Evolutionary conservation across 2,329 filamentous ascomycete genomes (phyloP).

Genomic region (Amauroascus verrucosus): DNA sequence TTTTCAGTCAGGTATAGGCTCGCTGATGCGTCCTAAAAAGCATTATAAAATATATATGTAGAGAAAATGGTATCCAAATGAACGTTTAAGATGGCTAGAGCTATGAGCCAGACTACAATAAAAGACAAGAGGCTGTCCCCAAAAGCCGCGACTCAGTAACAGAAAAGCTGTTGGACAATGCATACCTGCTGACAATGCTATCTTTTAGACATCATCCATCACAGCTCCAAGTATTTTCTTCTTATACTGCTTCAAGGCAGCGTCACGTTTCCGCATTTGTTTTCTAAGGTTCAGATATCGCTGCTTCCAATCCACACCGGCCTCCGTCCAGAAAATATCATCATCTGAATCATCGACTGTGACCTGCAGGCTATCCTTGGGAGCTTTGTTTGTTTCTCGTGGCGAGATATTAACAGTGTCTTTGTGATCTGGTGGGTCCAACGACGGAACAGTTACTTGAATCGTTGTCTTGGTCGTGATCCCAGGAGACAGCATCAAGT

Average conservation of each 20-base stretch:
- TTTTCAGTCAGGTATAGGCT: background rate
- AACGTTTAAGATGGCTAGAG: background rate
- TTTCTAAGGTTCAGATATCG: conserved; percentile 30
- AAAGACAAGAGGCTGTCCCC: too few relatives aligned
- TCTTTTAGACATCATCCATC: conserved; percentile 22
- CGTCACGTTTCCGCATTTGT: conserved; percentile 33
- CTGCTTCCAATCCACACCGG: conserved; percentile 31
- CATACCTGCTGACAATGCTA: background rate
- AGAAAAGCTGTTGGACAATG: background rate
- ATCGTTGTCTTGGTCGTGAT: conserved; percentile 5
- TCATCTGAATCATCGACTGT: conserved; percentile 19
- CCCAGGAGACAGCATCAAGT: background rate
- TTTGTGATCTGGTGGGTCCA: background rate
- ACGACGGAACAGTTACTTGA: background rate
- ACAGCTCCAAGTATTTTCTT: conserved; percentile 36
- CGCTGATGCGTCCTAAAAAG: background rate
- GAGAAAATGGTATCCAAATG: background rate
- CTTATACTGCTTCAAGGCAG: conserved; percentile 31
- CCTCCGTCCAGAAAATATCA: conserved; percentile 23
- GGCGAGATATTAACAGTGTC: background rate
- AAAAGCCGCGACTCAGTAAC: too few relatives aligned
- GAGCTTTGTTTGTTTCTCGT: background rate
- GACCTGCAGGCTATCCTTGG: conserved; percentile 16
- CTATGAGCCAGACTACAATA: background rate
- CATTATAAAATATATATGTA: background rate